Evolutionary conservation across 495 filamentous ascomycete species (phyloP), one percentile per base, ranked within the genome.

Genomic region (Penicillium robsamsonii): DNA sequence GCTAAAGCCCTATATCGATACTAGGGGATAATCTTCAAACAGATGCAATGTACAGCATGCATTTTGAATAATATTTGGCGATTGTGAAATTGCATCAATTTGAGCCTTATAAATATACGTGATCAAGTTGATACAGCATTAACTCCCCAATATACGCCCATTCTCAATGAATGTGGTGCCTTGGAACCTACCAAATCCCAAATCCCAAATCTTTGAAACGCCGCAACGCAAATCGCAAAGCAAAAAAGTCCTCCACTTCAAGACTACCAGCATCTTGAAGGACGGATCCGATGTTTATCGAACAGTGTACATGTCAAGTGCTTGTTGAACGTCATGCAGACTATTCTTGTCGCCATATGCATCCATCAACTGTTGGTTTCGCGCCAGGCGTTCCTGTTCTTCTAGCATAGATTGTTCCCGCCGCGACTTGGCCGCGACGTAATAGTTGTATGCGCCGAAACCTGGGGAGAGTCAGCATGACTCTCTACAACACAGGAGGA

Each of bases 261-360:
- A 37, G n/a, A 46, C 43, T 13, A 38, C 52, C 52, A 46, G 52
- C 52, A 46, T 46, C 42, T 27, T 18, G 22, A 46, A 54, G 30
- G n/a, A 33, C 7, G 13, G 10, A 10, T n/a, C 27, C 5, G 9
- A 15, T 18, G 9, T 46, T 46, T n/a, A 54, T 38, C 29, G 30
- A 17, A 37, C 43, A 15, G 40, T 35, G 49, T 85, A 85, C 7
- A 74, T 71, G n/a, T 72, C 67, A 49, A 86, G 67, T n/a, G 84
- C 84, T 8, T 79, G 70, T 61, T 85, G 79, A 37, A 86, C 68
- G 68, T 81, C 83, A 18, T 79, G 71, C 15, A 85, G 46, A 59
- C 76, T 82, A 6, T 72, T 71, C 50, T 84, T 79, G 55, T 81
- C 80, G n/a, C 83, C 83, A 40, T 85, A 86, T 1, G 84, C 82